Evolutionary conservation across 1,284 basidiomycete species (phyloP), one percentile per base, ranked within the genome.

Genomic region (Entoloma clypeatum): DNA sequence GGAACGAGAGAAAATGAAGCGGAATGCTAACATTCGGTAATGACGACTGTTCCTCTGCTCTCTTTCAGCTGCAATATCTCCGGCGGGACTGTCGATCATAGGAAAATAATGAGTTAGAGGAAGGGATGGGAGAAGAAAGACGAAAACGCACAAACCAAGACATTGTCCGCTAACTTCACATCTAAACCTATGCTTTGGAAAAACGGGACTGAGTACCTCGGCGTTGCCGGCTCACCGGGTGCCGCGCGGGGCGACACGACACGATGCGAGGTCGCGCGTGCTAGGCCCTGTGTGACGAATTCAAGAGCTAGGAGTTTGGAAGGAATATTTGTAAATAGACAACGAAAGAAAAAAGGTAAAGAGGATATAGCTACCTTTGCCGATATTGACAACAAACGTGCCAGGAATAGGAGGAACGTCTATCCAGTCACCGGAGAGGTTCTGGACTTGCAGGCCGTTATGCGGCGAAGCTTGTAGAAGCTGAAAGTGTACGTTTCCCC

Each of bases 191-290:
- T 82, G 50, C 75, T 81, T 56, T 85, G 81, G 72, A 86, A 86
- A 63, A 83, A 83, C 0, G 82, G 81, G 2, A 86, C 71, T 0
- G 81, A 84, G 57, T 83, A 85, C n/a, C 82, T 72, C 0, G 81
- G 78, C 0, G 74, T 74, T 0, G 53, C 17, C 3, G 41, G 47
- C 13, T 48, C 41, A 7, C 47, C 51, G 9, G 48, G 39, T 7
- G 24, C 45, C 1, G 64, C 65, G 4, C 69, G 66, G 0, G 81
- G 82, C 0, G 79, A 81, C 9, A 82, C 60, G 2, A 86, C 83
- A 7, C 79, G 72, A 50, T 86, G 83, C 0, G 78, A 82, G 0
- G 83, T 86, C 4, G 83, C 83, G 8, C 77, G 69, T 3, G 77
- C 78, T 2, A 84, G 64, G 7, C 80, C 79, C 39, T 71, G 69